These are phyloP conservation scores for Alternaria brassicicola DNA, from an alignment of 2,329 filamentous ascomycete genomes.

Conservation along the genomic window DNA sequence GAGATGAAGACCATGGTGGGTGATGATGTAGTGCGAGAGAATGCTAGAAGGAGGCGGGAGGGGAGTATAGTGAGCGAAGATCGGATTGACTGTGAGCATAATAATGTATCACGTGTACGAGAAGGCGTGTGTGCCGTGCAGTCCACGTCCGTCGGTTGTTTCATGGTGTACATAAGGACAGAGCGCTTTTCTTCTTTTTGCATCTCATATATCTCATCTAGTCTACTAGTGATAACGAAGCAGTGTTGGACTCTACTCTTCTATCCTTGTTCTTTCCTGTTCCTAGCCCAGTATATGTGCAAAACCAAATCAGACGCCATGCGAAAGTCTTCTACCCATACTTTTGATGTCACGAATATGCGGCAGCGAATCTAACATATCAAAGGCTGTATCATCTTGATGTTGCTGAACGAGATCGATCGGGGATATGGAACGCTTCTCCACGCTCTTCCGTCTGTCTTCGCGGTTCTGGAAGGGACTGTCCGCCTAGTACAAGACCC, in stretches of 20 bases:
- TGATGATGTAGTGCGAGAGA: too few relatives aligned
- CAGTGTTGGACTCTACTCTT: slow-evolving; percentile 1
- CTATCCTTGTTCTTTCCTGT: neutral
- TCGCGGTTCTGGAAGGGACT: neutral
- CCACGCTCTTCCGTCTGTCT: neutral
- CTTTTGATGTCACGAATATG: slow-evolving; percentile 10
- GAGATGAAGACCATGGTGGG: too few relatives aligned
- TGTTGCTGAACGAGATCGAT: neutral
- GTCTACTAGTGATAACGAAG: neutral
- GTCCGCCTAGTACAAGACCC: slow-evolving; percentile 51
- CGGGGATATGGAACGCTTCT: neutral
- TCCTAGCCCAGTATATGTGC: neutral
- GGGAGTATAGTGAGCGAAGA: too few relatives aligned
- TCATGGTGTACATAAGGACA: too few relatives aligned
- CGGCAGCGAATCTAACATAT: slow-evolving; percentile 6
- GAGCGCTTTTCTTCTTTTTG: accelerated
- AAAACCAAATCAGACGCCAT: slow-evolving; percentile 33
- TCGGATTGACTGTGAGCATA: too few relatives aligned
- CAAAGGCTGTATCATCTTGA: neutral
- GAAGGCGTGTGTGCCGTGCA: too few relatives aligned
- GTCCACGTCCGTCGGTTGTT: too few relatives aligned
- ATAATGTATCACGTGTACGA: too few relatives aligned
- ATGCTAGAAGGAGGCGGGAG: too few relatives aligned
- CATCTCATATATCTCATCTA: neutral
- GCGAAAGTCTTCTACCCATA: slow-evolving; percentile 44